A percentile compares a stretch with the other conserved stretches of the same genome.
phyloP scores from a whole-genome alignment of 805 yeast genomes.

The Tetrapisispora pingtungensis region DNA sequence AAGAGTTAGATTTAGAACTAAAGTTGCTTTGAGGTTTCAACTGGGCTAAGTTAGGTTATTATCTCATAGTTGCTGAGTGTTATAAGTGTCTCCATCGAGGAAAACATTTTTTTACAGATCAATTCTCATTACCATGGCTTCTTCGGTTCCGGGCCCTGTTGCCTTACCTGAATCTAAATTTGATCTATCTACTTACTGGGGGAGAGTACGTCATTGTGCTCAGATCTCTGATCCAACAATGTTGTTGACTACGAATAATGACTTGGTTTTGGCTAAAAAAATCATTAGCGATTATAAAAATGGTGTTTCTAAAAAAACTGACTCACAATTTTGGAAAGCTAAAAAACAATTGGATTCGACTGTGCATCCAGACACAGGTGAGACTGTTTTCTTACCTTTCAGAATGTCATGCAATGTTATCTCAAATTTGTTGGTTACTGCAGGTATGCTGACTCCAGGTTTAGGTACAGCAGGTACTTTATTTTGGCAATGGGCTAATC shows the following conservation, averaged over 20 bases:
- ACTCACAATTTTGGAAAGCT: constrained; percentile 81
- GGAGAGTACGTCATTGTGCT: constrained; percentile 90
- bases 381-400: constrained; percentile 84
- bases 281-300: constrained; percentile 62
- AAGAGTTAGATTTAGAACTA: too few species aligned
- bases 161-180: constrained; percentile 70
- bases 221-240: constrained; percentile 87
- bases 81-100: too few species aligned
- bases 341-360: constrained; percentile 83
- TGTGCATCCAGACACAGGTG: constrained; percentile 94
- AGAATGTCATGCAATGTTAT: constrained; percentile 95
- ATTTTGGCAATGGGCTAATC: constrained; percentile 98
- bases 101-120: too few species aligned
- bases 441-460: constrained; percentile 95
- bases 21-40: too few species aligned
- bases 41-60: too few species aligned
- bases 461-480: constrained; percentile 82
- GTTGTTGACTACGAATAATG: constrained; percentile 60
- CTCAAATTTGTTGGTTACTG: constrained; percentile 88
- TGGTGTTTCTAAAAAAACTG: constrained; percentile 54
- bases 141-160: constrained; percentile 75
- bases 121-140: constrained; percentile 56
- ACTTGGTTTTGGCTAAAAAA: constrained; percentile 54
- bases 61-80: too few species aligned
- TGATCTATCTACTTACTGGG: constrained; percentile 79